Conservation (phyloP, 2,329 filamentous ascomycete genomes). For the Colletotrichum simmondsii region DNA sequence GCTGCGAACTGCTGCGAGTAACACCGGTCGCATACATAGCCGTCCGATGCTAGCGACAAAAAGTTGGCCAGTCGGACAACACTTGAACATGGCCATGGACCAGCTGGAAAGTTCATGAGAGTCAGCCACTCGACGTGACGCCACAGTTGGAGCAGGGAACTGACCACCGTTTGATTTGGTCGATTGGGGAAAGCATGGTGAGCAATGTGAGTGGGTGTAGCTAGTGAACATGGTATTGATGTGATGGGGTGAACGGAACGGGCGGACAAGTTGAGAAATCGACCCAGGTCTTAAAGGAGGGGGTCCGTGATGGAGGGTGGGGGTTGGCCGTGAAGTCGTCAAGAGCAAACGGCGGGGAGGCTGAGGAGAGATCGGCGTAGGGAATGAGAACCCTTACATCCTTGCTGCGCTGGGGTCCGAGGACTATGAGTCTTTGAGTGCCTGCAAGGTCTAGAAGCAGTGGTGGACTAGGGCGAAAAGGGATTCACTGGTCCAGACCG, state of each 20-base stretch:
- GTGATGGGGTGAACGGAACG: slow-evolving; percentile 20
- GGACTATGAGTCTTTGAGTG: background rate
- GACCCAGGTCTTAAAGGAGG: slow-evolving; percentile 7
- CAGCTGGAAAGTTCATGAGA: background rate
- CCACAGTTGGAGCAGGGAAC: background rate
- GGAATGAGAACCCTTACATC: slow-evolving; percentile 12
- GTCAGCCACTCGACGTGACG: slow-evolving; percentile 8
- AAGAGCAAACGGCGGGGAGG: slow-evolving; percentile 26
- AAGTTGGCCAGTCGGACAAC: slow-evolving; percentile 4
- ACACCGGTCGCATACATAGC: slow-evolving; percentile 20
- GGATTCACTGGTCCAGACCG: slow-evolving; percentile 20
- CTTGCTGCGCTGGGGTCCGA: slow-evolving; percentile 2
- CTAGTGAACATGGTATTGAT: background rate
- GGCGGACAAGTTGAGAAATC: slow-evolving; percentile 12
- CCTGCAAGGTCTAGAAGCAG: slow-evolving; percentile 12
- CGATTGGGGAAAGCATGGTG: background rate
- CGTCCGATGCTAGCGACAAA: background rate
- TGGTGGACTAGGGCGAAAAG: slow-evolving; percentile 1
- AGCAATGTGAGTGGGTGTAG: slow-evolving; percentile 12
- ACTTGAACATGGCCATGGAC: background rate
- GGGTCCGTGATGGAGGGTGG: slow-evolving; percentile 17
- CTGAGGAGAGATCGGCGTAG: slow-evolving; percentile 25
- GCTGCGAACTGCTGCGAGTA: slow-evolving; percentile 31
- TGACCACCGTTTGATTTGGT: background rate
- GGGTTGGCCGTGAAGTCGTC: slow-evolving; percentile 18